Evolutionary conservation across 768 basidiomycete species (phyloP), one percentile per base, ranked within the genome.

Genomic region (Chalciporus sphaerocephalus): DNA sequence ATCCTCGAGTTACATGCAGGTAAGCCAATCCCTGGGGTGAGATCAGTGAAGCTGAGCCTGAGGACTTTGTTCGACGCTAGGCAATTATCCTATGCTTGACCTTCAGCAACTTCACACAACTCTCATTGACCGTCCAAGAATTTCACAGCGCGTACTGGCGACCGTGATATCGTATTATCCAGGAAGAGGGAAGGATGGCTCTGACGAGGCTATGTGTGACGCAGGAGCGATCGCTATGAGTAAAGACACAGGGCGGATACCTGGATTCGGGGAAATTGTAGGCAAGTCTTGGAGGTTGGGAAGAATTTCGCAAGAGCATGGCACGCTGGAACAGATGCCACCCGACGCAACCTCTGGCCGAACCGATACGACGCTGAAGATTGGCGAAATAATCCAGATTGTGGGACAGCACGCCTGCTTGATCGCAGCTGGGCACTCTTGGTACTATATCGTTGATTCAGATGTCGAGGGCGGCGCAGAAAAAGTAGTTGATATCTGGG

Each of bases 391-490:
- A 41, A 69, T 92, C 23, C 76, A 85, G 55, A 83, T 93, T 44
- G 69, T 91, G 30, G 87, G 88, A 10, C 89, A 93, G 63, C 87
- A 93, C 62, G 91, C 89, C 7, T 94, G 91, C 59, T 61, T 92
- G 54, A 89, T 82, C 37, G 76, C 87, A 16, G 88, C 92, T 16
- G 81, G 78, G 2, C 79, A 87, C 56, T 81, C 85, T 1, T 92
- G 87, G 88, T 89, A 83, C 61, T 92, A 92, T 58, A 70, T 92
- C 16, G 80, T 92, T 2, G 90, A 92, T 53, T 78, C 78, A 6
- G 70, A 70, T n/a, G 60, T 69, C 23, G 71, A 70, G 15, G 71
- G 66, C 17, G 75, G 75, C 13, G 67, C 64, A 28, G 71, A 74
- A 30, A 61, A 51, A 22, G 81, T 91, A 7, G 79, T 83, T 16